Conservation (phyloP, 1,284 basidiomycete species). For the Heliocybe sulcata region DNA sequence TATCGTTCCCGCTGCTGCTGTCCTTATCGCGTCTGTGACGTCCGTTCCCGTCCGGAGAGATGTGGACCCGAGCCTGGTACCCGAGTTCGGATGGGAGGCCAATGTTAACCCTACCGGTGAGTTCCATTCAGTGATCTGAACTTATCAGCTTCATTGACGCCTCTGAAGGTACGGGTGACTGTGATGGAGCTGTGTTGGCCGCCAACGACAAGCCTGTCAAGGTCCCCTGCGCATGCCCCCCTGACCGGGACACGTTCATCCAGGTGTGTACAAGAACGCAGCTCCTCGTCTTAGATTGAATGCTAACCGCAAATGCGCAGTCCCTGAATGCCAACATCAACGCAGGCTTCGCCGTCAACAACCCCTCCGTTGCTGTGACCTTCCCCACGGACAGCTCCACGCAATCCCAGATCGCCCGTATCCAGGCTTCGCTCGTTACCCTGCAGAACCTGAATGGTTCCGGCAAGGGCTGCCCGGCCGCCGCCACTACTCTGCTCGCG, state of each 20-base stretch:
- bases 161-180: slow-evolving; percentile 33
- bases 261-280: slow-evolving; percentile 22
- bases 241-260: slow-evolving; percentile 41
- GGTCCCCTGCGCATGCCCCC: slow-evolving; percentile 59
- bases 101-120: slow-evolving; percentile 44
- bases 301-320: slow-evolving; percentile 17
- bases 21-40: slow-evolving; percentile 22
- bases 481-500: slow-evolving; percentile 24
- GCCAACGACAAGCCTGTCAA: slow-evolving; percentile 42
- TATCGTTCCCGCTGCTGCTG: slow-evolving; percentile 16
- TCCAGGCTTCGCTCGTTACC: slow-evolving; percentile 29
- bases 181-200: slow-evolving; percentile 48
- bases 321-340: slow-evolving; percentile 43
- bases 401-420: slow-evolving; percentile 39
- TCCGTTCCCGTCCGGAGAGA: slow-evolving; percentile 35
- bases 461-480: slow-evolving; percentile 29
- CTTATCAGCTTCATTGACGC: slow-evolving; percentile 4
- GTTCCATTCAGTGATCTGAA: not conserved
- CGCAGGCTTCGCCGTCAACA: slow-evolving; percentile 48
- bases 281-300: not conserved
- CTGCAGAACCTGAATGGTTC: slow-evolving; percentile 31
- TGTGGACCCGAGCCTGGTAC: slow-evolving; percentile 42
- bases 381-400: slow-evolving; percentile 48
- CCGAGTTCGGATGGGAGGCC: slow-evolving; percentile 39
- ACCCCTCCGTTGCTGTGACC: slow-evolving; percentile 38